Conservation (phyloP, 2,329 filamentous ascomycete genomes). For the Neofusicoccum sp. region DNA sequence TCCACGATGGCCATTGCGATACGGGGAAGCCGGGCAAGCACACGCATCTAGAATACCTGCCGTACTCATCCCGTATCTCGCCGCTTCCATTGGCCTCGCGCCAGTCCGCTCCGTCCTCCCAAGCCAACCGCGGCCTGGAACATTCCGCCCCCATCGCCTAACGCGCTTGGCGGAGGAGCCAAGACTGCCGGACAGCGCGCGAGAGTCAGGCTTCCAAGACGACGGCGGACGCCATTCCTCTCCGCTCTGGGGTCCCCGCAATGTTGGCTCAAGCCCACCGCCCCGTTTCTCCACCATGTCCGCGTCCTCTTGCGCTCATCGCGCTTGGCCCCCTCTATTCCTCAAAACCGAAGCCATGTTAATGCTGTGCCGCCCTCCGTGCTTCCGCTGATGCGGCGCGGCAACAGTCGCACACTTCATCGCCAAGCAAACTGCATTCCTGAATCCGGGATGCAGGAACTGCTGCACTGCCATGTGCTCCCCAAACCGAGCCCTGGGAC, state of each 20-base stretch:
- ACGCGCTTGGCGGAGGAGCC: constrained; percentile 3
- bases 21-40: constrained; percentile 1
- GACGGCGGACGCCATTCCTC: constrained; percentile 11
- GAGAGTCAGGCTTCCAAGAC: constrained; percentile 8
- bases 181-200: background rate
- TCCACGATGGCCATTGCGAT: background rate
- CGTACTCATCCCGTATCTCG: background rate
- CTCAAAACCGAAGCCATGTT: background rate
- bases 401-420: background rate
- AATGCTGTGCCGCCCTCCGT: background rate
- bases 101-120: background rate
- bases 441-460: background rate
- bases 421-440: background rate
- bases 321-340: background rate
- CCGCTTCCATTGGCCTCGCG: background rate
- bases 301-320: background rate
- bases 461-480: background rate
- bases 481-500: background rate
- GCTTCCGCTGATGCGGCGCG: constrained; percentile 4
- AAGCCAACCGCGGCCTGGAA: constrained; percentile 4
- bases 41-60: background rate
- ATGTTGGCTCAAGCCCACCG: background rate
- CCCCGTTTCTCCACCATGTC: background rate
- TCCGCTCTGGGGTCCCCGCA: constrained; percentile 15
- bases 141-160: constrained; percentile 5